Conservation (phyloP, 352 stramenopile genomes). For the Globisporangium barbulae region DNA sequence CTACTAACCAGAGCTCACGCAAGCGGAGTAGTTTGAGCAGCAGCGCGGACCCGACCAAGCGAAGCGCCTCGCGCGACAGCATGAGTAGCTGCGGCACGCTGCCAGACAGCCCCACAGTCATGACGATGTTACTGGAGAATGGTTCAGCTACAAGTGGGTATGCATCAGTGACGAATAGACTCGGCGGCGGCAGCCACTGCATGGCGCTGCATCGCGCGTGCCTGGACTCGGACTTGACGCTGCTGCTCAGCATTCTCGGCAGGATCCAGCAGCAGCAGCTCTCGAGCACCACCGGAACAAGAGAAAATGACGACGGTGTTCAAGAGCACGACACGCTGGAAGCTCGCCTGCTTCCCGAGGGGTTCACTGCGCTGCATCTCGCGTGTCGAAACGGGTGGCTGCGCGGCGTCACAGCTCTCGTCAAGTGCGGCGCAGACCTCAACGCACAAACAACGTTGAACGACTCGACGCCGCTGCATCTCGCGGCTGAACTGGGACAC, state of each 20-base stretch:
- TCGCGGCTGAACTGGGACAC: slow-evolving; percentile 29
- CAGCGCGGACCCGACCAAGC: neutral
- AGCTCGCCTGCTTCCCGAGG: slow-evolving; percentile 7
- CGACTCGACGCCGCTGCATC: slow-evolving; percentile 24
- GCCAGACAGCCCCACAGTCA: slow-evolving; percentile 4
- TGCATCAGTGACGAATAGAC: neutral
- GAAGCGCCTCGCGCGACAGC: neutral
- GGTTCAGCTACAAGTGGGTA: neutral
- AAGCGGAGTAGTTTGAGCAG: neutral
- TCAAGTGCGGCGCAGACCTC: slow-evolving; percentile 26
- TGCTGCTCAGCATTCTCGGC: slow-evolving; percentile 6
- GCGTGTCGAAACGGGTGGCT: slow-evolving; percentile 28
- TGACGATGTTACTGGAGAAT: neutral
- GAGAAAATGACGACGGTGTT: neutral
- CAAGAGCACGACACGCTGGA: neutral
- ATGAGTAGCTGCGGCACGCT: slow-evolving; percentile 13
- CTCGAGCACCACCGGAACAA: neutral
- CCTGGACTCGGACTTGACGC: slow-evolving; percentile 2
- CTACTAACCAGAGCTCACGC: slow-evolving; percentile 2
- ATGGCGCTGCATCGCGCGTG: slow-evolving; percentile 12
- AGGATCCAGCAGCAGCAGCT: neutral
- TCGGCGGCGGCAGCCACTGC: neutral
- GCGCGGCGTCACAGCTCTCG: slow-evolving; percentile 19
- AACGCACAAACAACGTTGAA: slow-evolving; percentile 6
- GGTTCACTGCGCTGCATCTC: slow-evolving; percentile 30